Evolutionary conservation across 257 asterid species (phyloP), one percentile per base, ranked within the genome.

Genomic region (Oldenlandia corymbosa): DNA sequence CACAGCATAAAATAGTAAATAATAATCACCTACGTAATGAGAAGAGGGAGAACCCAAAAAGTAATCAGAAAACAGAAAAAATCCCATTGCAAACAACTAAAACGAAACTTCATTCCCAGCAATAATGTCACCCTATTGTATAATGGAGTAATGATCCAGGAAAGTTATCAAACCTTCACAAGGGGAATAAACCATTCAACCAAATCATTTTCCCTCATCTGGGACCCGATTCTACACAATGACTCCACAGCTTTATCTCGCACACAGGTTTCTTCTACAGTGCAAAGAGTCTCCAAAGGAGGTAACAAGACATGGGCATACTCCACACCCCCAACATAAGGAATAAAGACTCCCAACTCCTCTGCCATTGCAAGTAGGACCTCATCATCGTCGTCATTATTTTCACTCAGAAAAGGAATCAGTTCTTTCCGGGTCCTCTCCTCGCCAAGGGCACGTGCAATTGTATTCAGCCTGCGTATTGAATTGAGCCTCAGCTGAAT

Each of bases 371-470:
- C 95, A 60, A 91, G 95, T 59, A 86, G 78, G 64, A 86, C 95
- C 81, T 91, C 98, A 30, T 91, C 96, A 36, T 91, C 98, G 4
- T 91, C 96, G 16, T 91, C 98, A 74, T 91, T 91, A 81, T 91
- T 91, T 77, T 91, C 98, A 8, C 95, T 84, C 64, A 91, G 57
- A 73, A 88, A 88, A 3, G 95, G 96, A 51, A 91, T 83, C 68
- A 90, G 65, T 81, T 90, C 97, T 79, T 91, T 91, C 30, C 98
- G 66, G 18, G 97, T 85, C 71, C 97, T 81, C 56, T 91, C 98
- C 79, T 88, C 98, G 62, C 98, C 97, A 16, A 91, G 95, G 1
- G 97, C 98, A 26, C 97, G 97, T 12, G 98, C 96, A 63, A 91
- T 88, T 61, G 98, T 91, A 68, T 94, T 88, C 20, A 91, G 80